Evolutionary conservation across 371 early-diverging fungal genomes (phyloP).

Genomic region (Circinella umbellata): DNA sequence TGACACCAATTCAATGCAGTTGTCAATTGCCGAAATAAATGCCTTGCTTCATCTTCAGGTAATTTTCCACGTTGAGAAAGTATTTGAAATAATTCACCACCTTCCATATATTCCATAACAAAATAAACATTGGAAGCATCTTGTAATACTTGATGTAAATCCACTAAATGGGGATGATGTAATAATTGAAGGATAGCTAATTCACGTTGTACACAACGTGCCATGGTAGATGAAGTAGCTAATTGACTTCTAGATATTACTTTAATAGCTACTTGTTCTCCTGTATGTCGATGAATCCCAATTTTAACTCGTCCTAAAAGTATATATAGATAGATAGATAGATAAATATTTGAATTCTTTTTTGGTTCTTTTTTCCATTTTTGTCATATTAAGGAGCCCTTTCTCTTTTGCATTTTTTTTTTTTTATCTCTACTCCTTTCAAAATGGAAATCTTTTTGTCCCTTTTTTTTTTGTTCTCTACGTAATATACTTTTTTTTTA

Average conservation of each 20-base stretch:
- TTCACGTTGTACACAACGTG: constrained; percentile 87
- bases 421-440: too few relatives aligned
- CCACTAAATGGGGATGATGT: constrained; percentile 88
- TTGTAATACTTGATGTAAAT: constrained; percentile 87
- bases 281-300: constrained; percentile 73
- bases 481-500: too few relatives aligned
- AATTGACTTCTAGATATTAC: constrained; percentile 76
- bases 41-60: constrained; percentile 83
- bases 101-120: constrained; percentile 94
- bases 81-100: constrained; percentile 94
- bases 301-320: constrained; percentile 76
- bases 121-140: constrained; percentile 71
- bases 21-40: constrained; percentile 92
- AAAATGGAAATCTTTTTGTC: too few relatives aligned
- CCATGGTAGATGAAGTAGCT: constrained; percentile 54
- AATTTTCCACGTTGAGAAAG: constrained; percentile 85
- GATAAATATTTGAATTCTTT: too few relatives aligned
- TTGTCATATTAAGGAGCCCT: constrained; percentile 17
- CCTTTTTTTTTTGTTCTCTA: too few relatives aligned
- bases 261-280: constrained; percentile 86
- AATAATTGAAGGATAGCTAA: constrained; percentile 90
- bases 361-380: constrained; percentile 18
- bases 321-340: background rate
- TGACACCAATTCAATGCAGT: constrained; percentile 94
- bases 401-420: background rate